Percentiles rank a stretch among this genome's conserved stretches.
Evolutionary conservation across 805 yeast genomes (phyloP).

Genomic region (Teunomyces tritomae): DNA sequence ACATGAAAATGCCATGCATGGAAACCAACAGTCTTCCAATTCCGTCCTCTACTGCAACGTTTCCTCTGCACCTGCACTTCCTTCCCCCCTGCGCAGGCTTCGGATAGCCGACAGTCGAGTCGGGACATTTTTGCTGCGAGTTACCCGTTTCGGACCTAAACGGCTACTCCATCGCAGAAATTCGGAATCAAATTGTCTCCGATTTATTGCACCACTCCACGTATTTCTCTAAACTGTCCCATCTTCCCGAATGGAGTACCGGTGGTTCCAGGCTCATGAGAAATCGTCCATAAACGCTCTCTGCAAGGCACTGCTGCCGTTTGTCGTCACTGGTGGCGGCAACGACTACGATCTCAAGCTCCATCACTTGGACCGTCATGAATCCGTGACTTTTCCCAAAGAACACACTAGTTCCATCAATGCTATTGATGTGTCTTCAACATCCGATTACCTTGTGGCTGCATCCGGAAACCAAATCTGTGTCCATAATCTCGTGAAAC

Average conservation of each 20-base stretch:
- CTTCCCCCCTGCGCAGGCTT: too few species aligned
- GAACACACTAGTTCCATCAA: constrained; percentile 17
- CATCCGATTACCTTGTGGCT: constrained; percentile 12
- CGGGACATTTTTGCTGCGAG: background rate
- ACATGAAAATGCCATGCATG: too few species aligned
- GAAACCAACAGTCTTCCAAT: too few species aligned
- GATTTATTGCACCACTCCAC: too few species aligned
- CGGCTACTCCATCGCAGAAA: background rate
- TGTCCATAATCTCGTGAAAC: constrained; percentile 21
- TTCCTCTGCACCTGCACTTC: too few species aligned
- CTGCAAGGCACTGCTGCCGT: constrained; percentile 11
- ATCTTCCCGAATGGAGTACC: background rate
- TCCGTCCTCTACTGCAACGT: too few species aligned
- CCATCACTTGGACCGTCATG: constrained; percentile 8
- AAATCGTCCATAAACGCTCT: constrained; percentile 18
- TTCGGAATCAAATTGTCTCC: too few species aligned
- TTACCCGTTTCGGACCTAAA: background rate
- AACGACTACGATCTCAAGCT: constrained; percentile 17
- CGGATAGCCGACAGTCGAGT: background rate
- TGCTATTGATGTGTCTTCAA: constrained; percentile 12
- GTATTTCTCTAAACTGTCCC: too few species aligned
- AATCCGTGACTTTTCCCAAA: constrained; percentile 11
- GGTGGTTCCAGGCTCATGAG: constrained; percentile 9
- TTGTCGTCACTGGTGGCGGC: constrained; percentile 22
- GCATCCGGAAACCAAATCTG: constrained; percentile 16